Evolutionary conservation across 2,329 filamentous ascomycete species (phyloP).

Genomic region (Pseudopithomyces chartarum): DNA sequence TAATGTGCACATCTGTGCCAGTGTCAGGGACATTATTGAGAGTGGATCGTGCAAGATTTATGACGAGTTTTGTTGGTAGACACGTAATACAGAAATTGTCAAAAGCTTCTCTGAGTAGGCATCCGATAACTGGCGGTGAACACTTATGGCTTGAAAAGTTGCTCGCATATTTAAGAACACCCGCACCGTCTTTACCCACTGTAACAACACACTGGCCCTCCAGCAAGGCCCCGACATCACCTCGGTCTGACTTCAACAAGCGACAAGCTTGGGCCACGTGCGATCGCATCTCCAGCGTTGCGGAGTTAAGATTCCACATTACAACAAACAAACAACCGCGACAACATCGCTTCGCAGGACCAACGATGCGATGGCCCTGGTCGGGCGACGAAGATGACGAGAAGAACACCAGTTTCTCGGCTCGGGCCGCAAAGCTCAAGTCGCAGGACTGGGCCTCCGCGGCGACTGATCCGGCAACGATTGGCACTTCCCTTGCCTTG

Average conservation of each 20-base stretch:
- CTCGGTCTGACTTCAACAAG: conserved; percentile 2
- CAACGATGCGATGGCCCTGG: conserved; percentile 51
- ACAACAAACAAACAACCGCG: conserved; percentile 5
- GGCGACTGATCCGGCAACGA: conserved; percentile 59
- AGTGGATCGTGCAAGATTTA: no score
- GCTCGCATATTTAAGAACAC: no score
- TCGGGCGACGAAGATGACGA: conserved; percentile 40
- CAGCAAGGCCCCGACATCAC: neutral
- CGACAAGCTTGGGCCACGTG: conserved; percentile 11
- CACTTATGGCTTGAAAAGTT: no score
- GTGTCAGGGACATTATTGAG: no score
- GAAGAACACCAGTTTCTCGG: conserved; percentile 44
- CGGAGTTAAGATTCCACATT: conserved; percentile 7
- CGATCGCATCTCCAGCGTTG: neutral
- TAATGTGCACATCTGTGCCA: no score
- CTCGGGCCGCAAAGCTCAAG: conserved; percentile 47
- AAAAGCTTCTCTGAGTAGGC: no score
- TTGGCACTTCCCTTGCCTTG: conserved; percentile 60
- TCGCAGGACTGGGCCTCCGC: conserved; percentile 57
- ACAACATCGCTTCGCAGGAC: conserved; percentile 25
- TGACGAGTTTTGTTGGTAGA: no score
- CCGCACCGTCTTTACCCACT: neutral
- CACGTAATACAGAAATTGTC: no score
- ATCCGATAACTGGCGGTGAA: no score
- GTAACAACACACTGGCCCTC: neutral